phyloP scores from a whole-genome alignment of 1,139 yeast species.

The Kurtzmaniella natalensis region DNA sequence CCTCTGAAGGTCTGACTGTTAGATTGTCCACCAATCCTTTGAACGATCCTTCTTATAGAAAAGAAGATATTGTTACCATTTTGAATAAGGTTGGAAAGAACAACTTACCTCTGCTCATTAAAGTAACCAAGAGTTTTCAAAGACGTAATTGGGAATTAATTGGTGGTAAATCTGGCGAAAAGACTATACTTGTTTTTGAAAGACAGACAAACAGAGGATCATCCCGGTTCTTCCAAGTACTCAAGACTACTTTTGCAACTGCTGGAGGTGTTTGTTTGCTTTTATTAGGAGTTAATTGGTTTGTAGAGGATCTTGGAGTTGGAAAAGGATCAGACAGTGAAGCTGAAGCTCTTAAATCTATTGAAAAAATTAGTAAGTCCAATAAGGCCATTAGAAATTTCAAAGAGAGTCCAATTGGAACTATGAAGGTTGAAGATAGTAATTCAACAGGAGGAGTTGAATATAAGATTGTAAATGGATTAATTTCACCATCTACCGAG shows the following conservation, averaged over 20 bases:
- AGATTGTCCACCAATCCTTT: constrained; percentile 37
- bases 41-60: constrained; percentile 23
- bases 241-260: constrained; percentile 29
- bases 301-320: constrained; percentile 17
- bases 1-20: constrained; percentile 40
- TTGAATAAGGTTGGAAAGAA: constrained; percentile 34
- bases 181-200: constrained; percentile 26
- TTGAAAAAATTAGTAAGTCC: neutral
- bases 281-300: constrained; percentile 26
- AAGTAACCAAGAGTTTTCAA: constrained; percentile 24
- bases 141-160: constrained; percentile 33
- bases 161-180: constrained; percentile 26
- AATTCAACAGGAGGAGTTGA: neutral
- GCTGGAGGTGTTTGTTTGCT: constrained; percentile 30
- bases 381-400: too few species aligned
- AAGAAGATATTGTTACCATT: constrained; percentile 44
- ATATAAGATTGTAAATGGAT: too few species aligned
- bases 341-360: neutral
- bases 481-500: too few species aligned
- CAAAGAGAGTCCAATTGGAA: neutral
- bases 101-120: constrained; percentile 28
- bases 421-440: neutral
- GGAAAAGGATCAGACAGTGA: neutral
- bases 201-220: constrained; percentile 11
- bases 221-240: constrained; percentile 10